Conservation (phyloP, 495 filamentous ascomycete genomes). For the Evernia prunastri region DNA sequence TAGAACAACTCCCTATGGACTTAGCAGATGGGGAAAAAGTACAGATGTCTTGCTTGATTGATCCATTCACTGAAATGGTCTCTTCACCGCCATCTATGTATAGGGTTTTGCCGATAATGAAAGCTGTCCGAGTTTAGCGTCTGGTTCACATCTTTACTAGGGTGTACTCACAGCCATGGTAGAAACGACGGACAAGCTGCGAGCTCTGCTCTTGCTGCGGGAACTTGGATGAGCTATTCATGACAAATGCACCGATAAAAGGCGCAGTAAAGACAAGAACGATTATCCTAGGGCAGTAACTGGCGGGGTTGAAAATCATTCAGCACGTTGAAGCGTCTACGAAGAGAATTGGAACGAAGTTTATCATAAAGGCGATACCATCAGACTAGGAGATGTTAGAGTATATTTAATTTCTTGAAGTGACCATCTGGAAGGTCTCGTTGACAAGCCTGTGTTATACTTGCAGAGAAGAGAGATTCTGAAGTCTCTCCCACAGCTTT, state of each 20-base stretch:
- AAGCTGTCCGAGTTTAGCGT: neutral
- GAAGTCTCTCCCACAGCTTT: too few relatives aligned
- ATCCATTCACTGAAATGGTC: neutral
- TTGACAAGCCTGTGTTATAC: too few relatives aligned
- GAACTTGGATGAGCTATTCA: neutral
- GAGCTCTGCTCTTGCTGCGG: neutral
- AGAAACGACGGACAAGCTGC: neutral
- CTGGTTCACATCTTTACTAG: neutral
- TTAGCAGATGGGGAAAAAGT: neutral
- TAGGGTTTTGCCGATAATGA: neutral
- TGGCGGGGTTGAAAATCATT: neutral
- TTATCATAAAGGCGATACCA: too few relatives aligned
- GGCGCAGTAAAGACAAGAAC: neutral
- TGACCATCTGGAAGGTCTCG: too few relatives aligned
- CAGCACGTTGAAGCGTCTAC: too few relatives aligned
- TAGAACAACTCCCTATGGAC: neutral
- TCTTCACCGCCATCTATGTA: neutral
- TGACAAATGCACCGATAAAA: neutral
- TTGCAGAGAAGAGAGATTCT: too few relatives aligned
- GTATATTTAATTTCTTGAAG: too few relatives aligned
- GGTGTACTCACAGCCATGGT: neutral
- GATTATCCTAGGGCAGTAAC: neutral
- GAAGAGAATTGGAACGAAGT: too few relatives aligned
- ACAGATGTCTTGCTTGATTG: neutral
- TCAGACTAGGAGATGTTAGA: too few relatives aligned